These are phyloP conservation scores for Zopfia rhizophila DNA, from an alignment of 2,329 filamentous ascomycete genomes.

Conservation along the genomic window DNA sequence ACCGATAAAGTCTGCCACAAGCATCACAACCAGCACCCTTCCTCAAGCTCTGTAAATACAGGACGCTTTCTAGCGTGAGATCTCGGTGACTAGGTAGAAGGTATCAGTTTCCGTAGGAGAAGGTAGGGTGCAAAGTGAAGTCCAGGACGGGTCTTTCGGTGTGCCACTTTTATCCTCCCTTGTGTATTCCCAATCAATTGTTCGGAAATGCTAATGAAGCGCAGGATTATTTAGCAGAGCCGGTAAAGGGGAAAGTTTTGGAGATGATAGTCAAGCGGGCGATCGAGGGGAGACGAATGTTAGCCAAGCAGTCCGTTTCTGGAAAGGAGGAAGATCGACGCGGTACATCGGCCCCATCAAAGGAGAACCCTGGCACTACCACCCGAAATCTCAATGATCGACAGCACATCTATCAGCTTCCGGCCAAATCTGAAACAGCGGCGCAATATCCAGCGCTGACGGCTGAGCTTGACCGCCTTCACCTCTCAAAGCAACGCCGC, in stretches of 20 bases:
- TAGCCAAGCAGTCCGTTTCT: conserved; percentile 36
- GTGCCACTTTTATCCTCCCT: conserved; percentile 15
- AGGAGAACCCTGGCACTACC: conserved; percentile 30
- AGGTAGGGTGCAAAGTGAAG: too few relatives aligned
- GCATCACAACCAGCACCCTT: too few relatives aligned
- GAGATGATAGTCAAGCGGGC: conserved; percentile 80
- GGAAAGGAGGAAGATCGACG: conserved; percentile 40
- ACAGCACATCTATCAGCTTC: conserved; percentile 38
- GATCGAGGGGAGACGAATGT: conserved; percentile 54
- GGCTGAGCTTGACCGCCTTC: conserved; percentile 49
- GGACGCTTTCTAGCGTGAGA: too few relatives aligned
- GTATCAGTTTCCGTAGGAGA: too few relatives aligned
- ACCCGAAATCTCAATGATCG: conserved; percentile 32
- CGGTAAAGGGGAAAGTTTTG: conserved; percentile 73
- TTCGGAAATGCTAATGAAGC: conserved; percentile 32
- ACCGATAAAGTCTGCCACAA: too few relatives aligned
- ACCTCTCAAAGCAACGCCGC: conserved; percentile 49
- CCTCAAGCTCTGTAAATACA: too few relatives aligned
- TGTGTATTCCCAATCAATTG: too few relatives aligned
- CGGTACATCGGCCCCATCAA: conserved; percentile 25
- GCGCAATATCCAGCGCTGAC: conserved; percentile 40
- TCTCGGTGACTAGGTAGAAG: too few relatives aligned
- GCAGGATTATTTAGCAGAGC: conserved; percentile 55
- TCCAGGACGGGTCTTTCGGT: too few relatives aligned
- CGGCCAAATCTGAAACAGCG: conserved; percentile 47